These are phyloP conservation scores for Crassisporium funariophilum DNA, from an alignment of 768 basidiomycete species.

Conservation along the genomic window DNA sequence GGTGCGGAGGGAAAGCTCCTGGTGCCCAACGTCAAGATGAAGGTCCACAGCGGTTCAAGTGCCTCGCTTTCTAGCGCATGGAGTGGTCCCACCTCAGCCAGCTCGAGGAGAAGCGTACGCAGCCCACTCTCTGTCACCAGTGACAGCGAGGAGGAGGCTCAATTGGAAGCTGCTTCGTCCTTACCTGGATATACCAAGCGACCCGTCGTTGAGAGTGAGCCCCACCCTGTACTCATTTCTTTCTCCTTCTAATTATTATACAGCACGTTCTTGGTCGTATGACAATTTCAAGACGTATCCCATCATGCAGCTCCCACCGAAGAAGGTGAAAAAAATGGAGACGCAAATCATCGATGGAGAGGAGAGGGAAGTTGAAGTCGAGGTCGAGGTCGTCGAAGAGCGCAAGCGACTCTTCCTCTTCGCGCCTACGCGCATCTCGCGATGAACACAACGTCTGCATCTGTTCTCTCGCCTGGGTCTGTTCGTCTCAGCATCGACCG, in stretches of 20 bases:
- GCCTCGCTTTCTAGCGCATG: conserved; percentile 37
- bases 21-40: conserved; percentile 45
- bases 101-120: conserved; percentile 27
- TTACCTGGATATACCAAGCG: conserved; percentile 23
- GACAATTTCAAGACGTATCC: conserved; percentile 73
- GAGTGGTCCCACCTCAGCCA: conserved; percentile 26
- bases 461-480: too few species aligned
- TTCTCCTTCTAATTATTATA: background rate
- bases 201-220: conserved; percentile 57
- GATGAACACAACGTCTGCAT: too few species aligned
- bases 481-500: too few species aligned
- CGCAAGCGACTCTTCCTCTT: conserved; percentile 74
- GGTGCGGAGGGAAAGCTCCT: conserved; percentile 69
- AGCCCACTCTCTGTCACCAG: conserved; percentile 36
- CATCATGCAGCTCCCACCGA: conserved; percentile 55
- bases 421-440: conserved; percentile 42
- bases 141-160: conserved; percentile 33
- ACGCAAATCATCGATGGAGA: conserved; percentile 51
- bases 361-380: conserved; percentile 49
- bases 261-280: conserved; percentile 77
- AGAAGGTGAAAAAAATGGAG: conserved; percentile 59
- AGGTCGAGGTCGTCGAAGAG: conserved; percentile 58
- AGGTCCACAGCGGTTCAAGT: conserved; percentile 39
- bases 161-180: conserved; percentile 24
- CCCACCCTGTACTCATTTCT: conserved; percentile 2